Evolutionary conservation across 2,329 filamentous ascomycete genomes (phyloP).

Genomic region (Talaromyces sp.): DNA sequence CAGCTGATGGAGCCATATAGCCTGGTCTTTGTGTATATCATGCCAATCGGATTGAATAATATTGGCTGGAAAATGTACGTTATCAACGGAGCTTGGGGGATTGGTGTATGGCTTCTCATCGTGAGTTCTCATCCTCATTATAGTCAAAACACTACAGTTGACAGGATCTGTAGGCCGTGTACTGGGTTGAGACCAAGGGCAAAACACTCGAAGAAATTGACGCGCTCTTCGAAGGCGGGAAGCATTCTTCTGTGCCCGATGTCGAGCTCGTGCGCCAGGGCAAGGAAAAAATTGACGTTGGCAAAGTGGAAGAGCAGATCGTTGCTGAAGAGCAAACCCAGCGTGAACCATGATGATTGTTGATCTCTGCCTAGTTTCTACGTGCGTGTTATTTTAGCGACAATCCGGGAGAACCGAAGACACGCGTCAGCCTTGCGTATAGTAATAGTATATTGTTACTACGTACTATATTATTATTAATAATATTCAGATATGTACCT

Average conservation of each 20-base stretch:
- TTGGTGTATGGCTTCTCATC: slow-evolving; percentile 30
- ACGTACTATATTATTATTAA: neutral
- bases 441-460: neutral
- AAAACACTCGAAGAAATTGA: slow-evolving; percentile 29
- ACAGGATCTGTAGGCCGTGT: slow-evolving; percentile 4
- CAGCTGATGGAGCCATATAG: slow-evolving; percentile 14
- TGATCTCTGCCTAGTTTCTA: neutral
- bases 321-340: slow-evolving; percentile 1
- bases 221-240: slow-evolving; percentile 20
- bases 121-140: slow-evolving; percentile 18
- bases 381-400: neutral
- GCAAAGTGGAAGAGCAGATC: slow-evolving; percentile 9
- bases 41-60: slow-evolving; percentile 39
- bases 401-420: neutral
- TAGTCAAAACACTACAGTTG: neutral
- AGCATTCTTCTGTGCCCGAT: slow-evolving; percentile 12
- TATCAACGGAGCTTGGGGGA: slow-evolving; percentile 43
- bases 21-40: slow-evolving; percentile 36
- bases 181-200: slow-evolving; percentile 24
- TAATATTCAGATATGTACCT: neutral
- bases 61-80: slow-evolving; percentile 47
- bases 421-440: neutral
- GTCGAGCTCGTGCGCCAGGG: slow-evolving; percentile 9
- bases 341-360: neutral
- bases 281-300: slow-evolving; percentile 9